These are phyloP conservation scores for Penicillium sp. DNA, from an alignment of 2,329 filamentous ascomycete species.

Conservation along the genomic window DNA sequence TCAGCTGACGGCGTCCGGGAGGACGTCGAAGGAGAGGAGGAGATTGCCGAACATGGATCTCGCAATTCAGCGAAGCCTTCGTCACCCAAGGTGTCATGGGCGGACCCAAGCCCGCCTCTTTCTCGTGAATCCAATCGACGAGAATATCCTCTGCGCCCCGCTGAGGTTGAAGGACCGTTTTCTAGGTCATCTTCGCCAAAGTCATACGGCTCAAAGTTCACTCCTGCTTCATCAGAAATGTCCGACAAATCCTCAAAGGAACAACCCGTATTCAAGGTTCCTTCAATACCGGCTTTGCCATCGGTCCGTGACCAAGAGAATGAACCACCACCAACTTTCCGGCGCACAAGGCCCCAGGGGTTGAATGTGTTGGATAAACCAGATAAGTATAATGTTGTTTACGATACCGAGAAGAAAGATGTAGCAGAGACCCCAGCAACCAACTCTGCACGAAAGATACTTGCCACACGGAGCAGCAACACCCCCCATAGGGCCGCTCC, in stretches of 20 bases:
- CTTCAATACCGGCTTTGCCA: conserved; percentile 57
- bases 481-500: conserved; percentile 75
- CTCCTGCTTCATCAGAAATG: conserved; percentile 43
- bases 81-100: conserved; percentile 39
- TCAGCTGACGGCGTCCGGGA: conserved; percentile 27
- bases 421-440: conserved; percentile 46
- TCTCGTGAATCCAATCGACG: conserved; percentile 23
- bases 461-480: conserved; percentile 58
- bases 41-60: conserved; percentile 27
- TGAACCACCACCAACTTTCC: conserved; percentile 68
- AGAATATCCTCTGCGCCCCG: conserved; percentile 19
- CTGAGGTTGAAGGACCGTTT: conserved; percentile 29
- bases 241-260: conserved; percentile 43
- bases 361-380: conserved; percentile 57
- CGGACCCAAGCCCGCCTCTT: conserved; percentile 31
- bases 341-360: conserved; percentile 56
- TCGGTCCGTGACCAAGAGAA: conserved; percentile 80
- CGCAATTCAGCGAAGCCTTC: conserved; percentile 26
- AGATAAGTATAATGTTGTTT: conserved; percentile 54
- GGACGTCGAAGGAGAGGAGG: conserved; percentile 29
- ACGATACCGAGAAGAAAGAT: conserved; percentile 44
- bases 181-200: conserved; percentile 37
- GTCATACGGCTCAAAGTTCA: conserved; percentile 37
- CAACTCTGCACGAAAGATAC: conserved; percentile 44
- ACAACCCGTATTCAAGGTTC: conserved; percentile 58